Evolutionary conservation across 495 filamentous ascomycete species (phyloP), one percentile per base, ranked within the genome.

Genomic region (Podospora pseudopauciseta): DNA sequence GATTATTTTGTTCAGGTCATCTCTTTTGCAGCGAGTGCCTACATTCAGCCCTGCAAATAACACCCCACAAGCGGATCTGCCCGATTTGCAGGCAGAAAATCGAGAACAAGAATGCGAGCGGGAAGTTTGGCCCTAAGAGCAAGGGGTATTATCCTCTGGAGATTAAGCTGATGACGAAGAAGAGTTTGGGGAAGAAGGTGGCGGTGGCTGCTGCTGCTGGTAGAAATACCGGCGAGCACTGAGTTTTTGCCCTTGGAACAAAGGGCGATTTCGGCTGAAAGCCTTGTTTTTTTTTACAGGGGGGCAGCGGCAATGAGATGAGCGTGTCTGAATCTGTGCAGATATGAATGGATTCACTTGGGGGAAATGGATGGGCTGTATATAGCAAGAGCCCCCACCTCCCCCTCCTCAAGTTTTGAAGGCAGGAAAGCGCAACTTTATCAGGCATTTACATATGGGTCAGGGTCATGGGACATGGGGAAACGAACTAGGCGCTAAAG

Each of bases 21-120:
- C 82, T 96, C 13, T 96, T 94, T 78, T 97, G 93, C 72, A 87
- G 91, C 69, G 86, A 87, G 32, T 97, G 93, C 75, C 86, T 97
- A 6, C 89, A 90, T 68, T 86, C 90, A 32, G 87, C 91, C 6
- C 82, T 96, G 15, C 85, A 89, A 62, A 87, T 90, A 32, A 82
- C 84, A 19, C 74, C 78, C 15, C 76, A 74, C 30, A 84, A 80
- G 66, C 79, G 78, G 54, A 76, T 78, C 13, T 87, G 85, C 57
- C 85, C 85, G 0, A 82, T 86, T 28, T 87, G 85, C 71, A 80
- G 85, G 44, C 78, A 83, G n/a, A 83, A 83, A 62, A 80, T 87
- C 63, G 88, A 88, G 34, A 79, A 82, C 16, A 82, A 84, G 75
- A 84, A 73, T 16, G 69, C 60, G 65, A 76, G n/a, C 34, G 69